Evolutionary conservation across 2,329 filamentous ascomycete genomes (phyloP).

Genomic region (Orbilia blumenaviensis): DNA sequence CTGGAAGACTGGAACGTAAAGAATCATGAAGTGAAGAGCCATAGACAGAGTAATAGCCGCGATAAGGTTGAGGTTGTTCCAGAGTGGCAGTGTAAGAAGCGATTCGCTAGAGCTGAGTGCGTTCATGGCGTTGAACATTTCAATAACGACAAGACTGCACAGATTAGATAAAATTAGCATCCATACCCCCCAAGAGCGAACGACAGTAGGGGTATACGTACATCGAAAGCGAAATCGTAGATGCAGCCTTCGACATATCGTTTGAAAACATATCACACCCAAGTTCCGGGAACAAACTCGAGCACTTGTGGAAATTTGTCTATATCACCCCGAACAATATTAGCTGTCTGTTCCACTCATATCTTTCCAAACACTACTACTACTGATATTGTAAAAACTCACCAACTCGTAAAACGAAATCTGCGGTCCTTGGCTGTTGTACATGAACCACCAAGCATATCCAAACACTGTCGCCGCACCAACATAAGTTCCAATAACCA

Average conservation of each 20-base stretch:
- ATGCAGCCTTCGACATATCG: constrained; percentile 85
- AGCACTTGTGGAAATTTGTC: constrained; percentile 92
- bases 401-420: constrained; percentile 85
- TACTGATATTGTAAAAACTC: constrained; percentile 7
- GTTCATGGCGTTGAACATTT: constrained; percentile 99
- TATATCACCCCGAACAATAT: background rate
- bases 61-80: constrained; percentile 98
- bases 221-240: constrained; percentile 81
- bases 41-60: constrained; percentile 93
- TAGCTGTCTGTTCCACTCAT: background rate
- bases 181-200: background rate
- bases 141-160: constrained; percentile 85
- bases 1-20: constrained; percentile 76
- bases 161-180: background rate
- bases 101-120: constrained; percentile 95
- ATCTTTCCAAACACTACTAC: background rate
- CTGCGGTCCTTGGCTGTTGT: constrained; percentile 86
- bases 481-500: constrained; percentile 95
- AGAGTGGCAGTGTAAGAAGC: constrained; percentile 89
- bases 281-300: constrained; percentile 82
- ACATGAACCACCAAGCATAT: constrained; percentile 99
- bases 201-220: background rate
- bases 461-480: constrained; percentile 93
- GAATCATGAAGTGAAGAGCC: constrained; percentile 89
- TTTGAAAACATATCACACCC: constrained; percentile 92